Evolutionary conservation across 768 basidiomycete species (phyloP).

Genomic region (Amylocystis lapponica): DNA sequence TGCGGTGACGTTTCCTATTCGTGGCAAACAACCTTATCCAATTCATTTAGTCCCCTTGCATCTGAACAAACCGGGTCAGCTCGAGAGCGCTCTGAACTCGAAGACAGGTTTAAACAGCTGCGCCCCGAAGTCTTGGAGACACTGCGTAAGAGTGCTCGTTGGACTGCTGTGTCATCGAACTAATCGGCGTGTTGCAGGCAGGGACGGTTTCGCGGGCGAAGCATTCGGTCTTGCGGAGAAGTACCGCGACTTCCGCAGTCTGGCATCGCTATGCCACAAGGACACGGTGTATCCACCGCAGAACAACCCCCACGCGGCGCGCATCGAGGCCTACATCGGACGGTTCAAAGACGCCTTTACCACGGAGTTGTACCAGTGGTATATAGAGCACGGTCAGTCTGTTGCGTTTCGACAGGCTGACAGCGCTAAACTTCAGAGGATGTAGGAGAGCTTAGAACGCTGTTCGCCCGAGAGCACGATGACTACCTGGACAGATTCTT

Average conservation of each 20-base stretch:
- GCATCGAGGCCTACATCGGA: slow-evolving; percentile 69
- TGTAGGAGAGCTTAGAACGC: slow-evolving; percentile 70
- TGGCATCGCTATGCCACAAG: slow-evolving; percentile 80
- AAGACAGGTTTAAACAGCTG: slow-evolving; percentile 62
- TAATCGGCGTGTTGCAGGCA: slow-evolving; percentile 37
- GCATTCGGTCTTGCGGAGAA: slow-evolving; percentile 84
- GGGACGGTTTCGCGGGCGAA: slow-evolving; percentile 54
- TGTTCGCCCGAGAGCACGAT: slow-evolving; percentile 74
- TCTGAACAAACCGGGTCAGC: slow-evolving; percentile 43
- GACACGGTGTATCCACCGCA: slow-evolving; percentile 57
- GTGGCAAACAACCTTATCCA: slow-evolving; percentile 1
- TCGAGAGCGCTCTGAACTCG: slow-evolving; percentile 53
- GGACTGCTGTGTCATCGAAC: not conserved
- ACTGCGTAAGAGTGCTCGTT: slow-evolving; percentile 50
- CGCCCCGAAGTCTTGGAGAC: slow-evolving; percentile 76
- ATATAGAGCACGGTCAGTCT: slow-evolving; percentile 75
- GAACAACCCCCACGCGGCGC: slow-evolving; percentile 54
- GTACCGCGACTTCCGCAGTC: slow-evolving; percentile 78
- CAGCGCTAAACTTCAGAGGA: not conserved
- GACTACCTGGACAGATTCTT: slow-evolving; percentile 73
- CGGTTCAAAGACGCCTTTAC: slow-evolving; percentile 81
- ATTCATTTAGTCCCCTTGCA: slow-evolving; percentile 37
- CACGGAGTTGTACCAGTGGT: slow-evolving; percentile 88
- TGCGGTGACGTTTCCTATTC: not conserved
- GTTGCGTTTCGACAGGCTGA: not conserved